Conservation (phyloP, 1,284 basidiomycete genomes). For the Afroboletus lepidellus region DNA sequence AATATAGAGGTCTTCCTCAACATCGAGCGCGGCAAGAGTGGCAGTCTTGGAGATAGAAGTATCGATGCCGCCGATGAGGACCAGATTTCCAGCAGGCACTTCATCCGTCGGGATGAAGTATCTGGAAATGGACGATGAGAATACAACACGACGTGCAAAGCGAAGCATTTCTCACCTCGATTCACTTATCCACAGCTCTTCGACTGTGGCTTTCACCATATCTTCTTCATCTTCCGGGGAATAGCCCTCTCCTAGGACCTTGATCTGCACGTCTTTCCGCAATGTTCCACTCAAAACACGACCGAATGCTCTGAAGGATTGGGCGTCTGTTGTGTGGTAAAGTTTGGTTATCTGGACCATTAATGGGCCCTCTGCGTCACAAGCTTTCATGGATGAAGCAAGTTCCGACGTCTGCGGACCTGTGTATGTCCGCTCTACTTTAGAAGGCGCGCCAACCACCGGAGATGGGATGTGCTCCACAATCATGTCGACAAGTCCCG, state of each 20-base stretch:
- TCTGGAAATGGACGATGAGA: conserved; percentile 41
- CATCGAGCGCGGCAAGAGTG: conserved; percentile 73
- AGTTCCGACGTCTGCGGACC: conserved; percentile 82
- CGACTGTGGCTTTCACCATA: conserved; percentile 85
- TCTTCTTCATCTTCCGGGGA: conserved; percentile 99
- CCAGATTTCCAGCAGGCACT: conserved; percentile 89
- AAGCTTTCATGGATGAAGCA: conserved; percentile 77
- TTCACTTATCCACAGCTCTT: conserved; percentile 88
- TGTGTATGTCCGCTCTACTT: conserved; percentile 84
- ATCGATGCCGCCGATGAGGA: conserved; percentile 91
- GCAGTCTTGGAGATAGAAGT: conserved; percentile 94
- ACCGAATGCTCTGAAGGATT: conserved; percentile 94
- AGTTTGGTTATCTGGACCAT: conserved; percentile 94
- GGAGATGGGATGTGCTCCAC: conserved; percentile 89
- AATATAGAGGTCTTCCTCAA: conserved; percentile 87
- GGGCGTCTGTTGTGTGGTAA: conserved; percentile 94
- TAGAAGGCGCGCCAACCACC: conserved; percentile 61
- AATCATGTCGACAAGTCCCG: conserved; percentile 91
- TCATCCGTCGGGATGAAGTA: conserved; percentile 90
- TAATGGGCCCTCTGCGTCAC: conserved; percentile 83
- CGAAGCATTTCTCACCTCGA: conserved; percentile 58
- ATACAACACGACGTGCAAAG: conserved; percentile 1
- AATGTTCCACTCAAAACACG: conserved; percentile 92
- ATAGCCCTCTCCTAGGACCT: conserved; percentile 97
- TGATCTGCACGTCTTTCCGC: conserved; percentile 79